Conservation (phyloP, 192 early-diverging fungal genomes). For the Backusella macrospora region DNA sequence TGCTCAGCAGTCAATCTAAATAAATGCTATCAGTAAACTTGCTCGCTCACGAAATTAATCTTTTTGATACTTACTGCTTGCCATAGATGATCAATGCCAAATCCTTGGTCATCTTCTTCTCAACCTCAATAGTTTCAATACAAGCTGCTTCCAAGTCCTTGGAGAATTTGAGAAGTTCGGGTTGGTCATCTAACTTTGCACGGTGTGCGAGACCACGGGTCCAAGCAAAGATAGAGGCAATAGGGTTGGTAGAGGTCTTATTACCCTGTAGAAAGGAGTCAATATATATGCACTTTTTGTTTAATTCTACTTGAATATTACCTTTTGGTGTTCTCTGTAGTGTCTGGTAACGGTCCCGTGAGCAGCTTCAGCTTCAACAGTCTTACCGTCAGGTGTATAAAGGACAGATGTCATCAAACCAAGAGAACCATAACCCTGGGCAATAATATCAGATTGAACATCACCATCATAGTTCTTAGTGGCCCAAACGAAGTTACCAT, state of each 20-base stretch:
- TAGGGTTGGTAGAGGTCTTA: slow-evolving; percentile 94
- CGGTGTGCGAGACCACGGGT: slow-evolving; percentile 93
- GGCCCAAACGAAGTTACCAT: slow-evolving; percentile 93
- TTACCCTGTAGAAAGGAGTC: slow-evolving; percentile 54
- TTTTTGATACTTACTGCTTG: slow-evolving; percentile 50
- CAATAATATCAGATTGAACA: slow-evolving; percentile 94
- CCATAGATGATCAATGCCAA: slow-evolving; percentile 94
- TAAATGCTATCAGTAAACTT: neutral
- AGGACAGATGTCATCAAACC: slow-evolving; percentile 98
- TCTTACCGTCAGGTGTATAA: slow-evolving; percentile 89
- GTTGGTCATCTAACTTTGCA: slow-evolving; percentile 89
- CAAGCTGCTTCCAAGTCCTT: slow-evolving; percentile 85
- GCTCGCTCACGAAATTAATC: neutral
- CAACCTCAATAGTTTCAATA: slow-evolving; percentile 83
- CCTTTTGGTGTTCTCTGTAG: slow-evolving; percentile 93
- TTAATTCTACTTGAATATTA: slow-evolving; percentile 9
- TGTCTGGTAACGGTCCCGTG: slow-evolving; percentile 97
- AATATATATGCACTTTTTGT: neutral
- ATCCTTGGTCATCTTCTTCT: slow-evolving; percentile 96
- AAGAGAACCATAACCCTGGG: slow-evolving; percentile 94
- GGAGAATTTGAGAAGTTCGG: slow-evolving; percentile 73
- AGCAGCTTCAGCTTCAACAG: slow-evolving; percentile 94
- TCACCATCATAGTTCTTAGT: slow-evolving; percentile 97
- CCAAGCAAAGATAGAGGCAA: slow-evolving; percentile 97
- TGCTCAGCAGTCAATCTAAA: slow-evolving; percentile 68